Evolutionary conservation across 176 grass and related monocot species (phyloP).

Genomic region (Eragrostis nindensis): DNA sequence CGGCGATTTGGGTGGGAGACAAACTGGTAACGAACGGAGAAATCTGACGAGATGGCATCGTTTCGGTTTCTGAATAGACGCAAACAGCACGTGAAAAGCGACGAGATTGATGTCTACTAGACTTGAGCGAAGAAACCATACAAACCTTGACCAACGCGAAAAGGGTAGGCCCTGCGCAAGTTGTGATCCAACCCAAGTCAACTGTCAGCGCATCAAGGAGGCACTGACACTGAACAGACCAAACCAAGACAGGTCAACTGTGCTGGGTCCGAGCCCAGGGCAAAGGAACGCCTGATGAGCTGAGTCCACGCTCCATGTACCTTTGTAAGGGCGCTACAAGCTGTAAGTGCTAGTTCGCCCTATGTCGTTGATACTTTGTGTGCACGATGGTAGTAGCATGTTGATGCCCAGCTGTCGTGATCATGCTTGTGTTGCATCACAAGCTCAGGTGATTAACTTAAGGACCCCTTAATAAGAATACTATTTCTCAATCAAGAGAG

Average conservation of each 20-base stretch:
- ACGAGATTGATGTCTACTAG: neutral
- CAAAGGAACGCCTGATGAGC: neutral
- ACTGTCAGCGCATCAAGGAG: constrained; percentile 5
- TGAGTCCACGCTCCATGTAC: neutral
- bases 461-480: no score
- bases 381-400: no score
- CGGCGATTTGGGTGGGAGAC: no score
- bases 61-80: no score
- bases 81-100: neutral
- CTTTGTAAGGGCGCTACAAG: no score
- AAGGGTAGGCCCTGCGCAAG: constrained; percentile 19
- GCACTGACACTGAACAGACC: neutral
- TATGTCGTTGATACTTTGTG: neutral
- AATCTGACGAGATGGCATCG: no score
- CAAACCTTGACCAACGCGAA: neutral
- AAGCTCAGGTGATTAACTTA: neutral
- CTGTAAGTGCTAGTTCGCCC: neutral
- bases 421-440: neutral
- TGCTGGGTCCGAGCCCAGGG: no score
- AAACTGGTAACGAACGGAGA: no score
- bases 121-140: neutral
- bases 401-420: neutral
- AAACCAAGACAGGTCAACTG: neutral
- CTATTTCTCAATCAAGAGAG: no score
- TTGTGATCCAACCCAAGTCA: neutral